Percentiles rank a stretch among this genome's conserved stretches.
These are phyloP conservation scores for Sanghuangporus baumii DNA, from an alignment of 1,284 basidiomycete genomes.

Conservation along the genomic window DNA sequence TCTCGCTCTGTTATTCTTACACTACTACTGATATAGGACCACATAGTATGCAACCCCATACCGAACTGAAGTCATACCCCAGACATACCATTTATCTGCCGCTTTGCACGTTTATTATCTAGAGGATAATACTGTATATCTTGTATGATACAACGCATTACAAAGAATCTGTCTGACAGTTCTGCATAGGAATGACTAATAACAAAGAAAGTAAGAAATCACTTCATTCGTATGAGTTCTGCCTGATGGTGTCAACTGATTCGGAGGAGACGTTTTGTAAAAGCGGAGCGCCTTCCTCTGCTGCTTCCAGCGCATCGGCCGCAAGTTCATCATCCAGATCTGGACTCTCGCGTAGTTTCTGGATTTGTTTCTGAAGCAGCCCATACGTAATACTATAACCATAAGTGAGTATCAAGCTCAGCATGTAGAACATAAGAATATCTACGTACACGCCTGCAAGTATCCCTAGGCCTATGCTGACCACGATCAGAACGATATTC, in stretches of 20 bases:
- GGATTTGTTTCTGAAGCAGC: constrained; percentile 56
- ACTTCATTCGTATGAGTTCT: not conserved
- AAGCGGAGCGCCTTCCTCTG: constrained; percentile 58
- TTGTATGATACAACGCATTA: constrained; percentile 2
- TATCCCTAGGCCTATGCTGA: constrained; percentile 50
- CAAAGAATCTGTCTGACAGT: not conserved
- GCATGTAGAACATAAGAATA: not conserved
- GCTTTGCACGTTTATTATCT: constrained; percentile 4
- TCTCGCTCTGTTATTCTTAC: constrained; percentile 80
- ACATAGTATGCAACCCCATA: not conserved
- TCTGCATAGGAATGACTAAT: not conserved
- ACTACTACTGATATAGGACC: constrained; percentile 52
- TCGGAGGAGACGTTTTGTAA: constrained; percentile 33
- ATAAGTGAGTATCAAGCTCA: constrained; percentile 10
- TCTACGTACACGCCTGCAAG: constrained; percentile 58
- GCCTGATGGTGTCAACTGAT: constrained; percentile 11
- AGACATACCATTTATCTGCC: not conserved
- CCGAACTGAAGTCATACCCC: constrained; percentile 2
- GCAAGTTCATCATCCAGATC: constrained; percentile 50
- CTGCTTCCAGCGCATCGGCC: constrained; percentile 57
- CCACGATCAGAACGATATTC: constrained; percentile 52
- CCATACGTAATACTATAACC: constrained; percentile 54
- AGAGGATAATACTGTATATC: constrained; percentile 10
- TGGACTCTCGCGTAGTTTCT: constrained; percentile 43
- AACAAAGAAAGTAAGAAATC: not conserved